Base-by-base conservation (phyloP, 1,284 basidiomycete species). In the Cryptococcus sp. region DNA sequence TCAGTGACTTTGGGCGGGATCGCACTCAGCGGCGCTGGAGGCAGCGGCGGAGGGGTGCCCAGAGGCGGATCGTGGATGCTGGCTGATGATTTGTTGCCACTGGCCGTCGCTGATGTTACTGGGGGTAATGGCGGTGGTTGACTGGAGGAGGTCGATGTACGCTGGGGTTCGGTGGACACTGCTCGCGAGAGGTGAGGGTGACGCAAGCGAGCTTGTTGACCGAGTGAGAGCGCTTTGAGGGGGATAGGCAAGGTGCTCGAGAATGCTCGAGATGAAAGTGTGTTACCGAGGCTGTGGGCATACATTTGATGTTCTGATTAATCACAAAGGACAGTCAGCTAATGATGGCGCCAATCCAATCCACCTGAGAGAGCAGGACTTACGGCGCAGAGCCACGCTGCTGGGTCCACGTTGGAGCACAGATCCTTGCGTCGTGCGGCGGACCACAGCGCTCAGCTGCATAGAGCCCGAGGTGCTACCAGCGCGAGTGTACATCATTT, bases 1-100 rank as follows among this genome's bases (percentile, higher is more conserved):
- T 66, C 67, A 5, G 52, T 63, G 15, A 58, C 56, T 58, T 71
- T 71, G 5, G 60, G 60, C 22, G 67, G 66, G 10, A 62, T 52
- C 17, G 67, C 39, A 25, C 50, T 47, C 7, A 67, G 41, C 5
- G 66, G 64, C 3, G 61, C 62, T 25, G 72, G 69, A 0, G 73
- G 73, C 0, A 60, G 41, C 22, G 68, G 69, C 10, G 73, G 64
- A 1, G 70, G 66, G 16, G 67, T 52, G 5, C 72, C 70, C 2
- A 69, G 65, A 19, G 72, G 68, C 11, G 70, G 71, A n/a, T 69
- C 50, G 50, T 61, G 55, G 54, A 52, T 51, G 58, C 45, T 35
- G 67, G 67, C 5, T 62, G 67, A 13, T 59, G 50, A 56, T 49
- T 47, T 50, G 46, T 35, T 35, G 30, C 30, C 30, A 35, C 30